Base-by-base conservation (phyloP, 75 land plant species). In the Pinus albicaulis region DNA sequence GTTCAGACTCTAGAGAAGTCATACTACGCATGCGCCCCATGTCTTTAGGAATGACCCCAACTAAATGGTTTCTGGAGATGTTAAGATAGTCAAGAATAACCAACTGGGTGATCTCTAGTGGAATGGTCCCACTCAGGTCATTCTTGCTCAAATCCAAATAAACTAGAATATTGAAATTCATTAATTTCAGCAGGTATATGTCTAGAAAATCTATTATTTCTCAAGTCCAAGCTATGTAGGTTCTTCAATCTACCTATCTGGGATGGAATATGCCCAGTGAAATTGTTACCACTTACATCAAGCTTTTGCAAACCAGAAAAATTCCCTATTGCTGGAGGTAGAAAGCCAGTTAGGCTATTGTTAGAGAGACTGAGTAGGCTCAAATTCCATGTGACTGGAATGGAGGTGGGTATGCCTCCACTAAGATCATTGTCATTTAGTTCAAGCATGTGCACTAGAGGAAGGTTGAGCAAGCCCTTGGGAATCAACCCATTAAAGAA, bases 401-500 rank as follows among this genome's bases (percentile, higher is more conserved):
- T 55, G 69, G 65, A 44, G 14, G 72, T 62, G 7, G 90, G 82
- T 36, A 96, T 76, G 0, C 31, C 57, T 24, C 99, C 99, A 11
- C 70, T 81, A 23, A 96, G 89, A 26, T 79, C 73, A 62, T 96
- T 96, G 74, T 79, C 79, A 68, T 80, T 84, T 15, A 86, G 64
- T 56, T 93, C 87, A 23, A 92, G 16, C 24, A 87, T 80, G 2
- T 75, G 41, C 11, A 93, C 55, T 22, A 78, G 62, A 4, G 95
- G 89, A 60, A 95, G 78, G 77, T 76, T 69, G 2, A 93, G 82
- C 11, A 96, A 82, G 7, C 87, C 90, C 10, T 53, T 23, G 17
- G 98, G 98, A 41, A 94, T 86, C 7, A 86, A 72, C 10, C 93
- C 94, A 28, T 61, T 86, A 8, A 94, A 74, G 76, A 80, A 85